Evolutionary conservation across 2,329 filamentous ascomycete genomes (phyloP).

Genomic region (Chaetomiaceae sp.): DNA sequence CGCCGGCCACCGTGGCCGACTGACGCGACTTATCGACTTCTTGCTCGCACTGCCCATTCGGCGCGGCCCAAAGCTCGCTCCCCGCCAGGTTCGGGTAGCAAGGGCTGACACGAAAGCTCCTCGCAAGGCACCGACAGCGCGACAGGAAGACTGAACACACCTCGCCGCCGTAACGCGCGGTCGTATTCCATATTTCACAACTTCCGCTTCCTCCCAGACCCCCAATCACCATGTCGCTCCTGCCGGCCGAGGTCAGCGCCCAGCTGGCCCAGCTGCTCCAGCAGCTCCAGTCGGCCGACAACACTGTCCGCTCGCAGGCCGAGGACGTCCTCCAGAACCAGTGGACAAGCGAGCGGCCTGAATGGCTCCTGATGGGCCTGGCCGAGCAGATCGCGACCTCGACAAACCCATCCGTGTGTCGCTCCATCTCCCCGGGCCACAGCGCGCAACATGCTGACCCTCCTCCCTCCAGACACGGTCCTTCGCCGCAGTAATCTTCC

Average conservation of each 20-base stretch:
- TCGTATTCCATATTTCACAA: not conserved
- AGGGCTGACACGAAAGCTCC: constrained; percentile 7
- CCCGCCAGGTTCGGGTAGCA: constrained; percentile 16
- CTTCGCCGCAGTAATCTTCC: constrained; percentile 90
- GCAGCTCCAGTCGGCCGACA: constrained; percentile 86
- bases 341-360: constrained; percentile 78
- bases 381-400: constrained; percentile 84
- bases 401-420: constrained; percentile 63
- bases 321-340: constrained; percentile 88
- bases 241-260: constrained; percentile 76
- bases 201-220: not conserved
- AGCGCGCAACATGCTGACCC: constrained; percentile 2
- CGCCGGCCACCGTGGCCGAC: not conserved
- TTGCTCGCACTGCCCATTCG: constrained; percentile 2
- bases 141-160: not conserved
- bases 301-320: constrained; percentile 75
- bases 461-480: constrained; percentile 64
- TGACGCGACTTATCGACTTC: not conserved
- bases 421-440: not conserved
- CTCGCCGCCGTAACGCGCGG: not conserved
- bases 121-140: not conserved
- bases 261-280: constrained; percentile 83
- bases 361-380: constrained; percentile 87
- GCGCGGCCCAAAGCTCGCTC: constrained; percentile 13
- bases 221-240: constrained; percentile 65